Evolutionary conservation across 192 early-diverging fungal species (phyloP).

Genomic region (Coemansia sp.): DNA sequence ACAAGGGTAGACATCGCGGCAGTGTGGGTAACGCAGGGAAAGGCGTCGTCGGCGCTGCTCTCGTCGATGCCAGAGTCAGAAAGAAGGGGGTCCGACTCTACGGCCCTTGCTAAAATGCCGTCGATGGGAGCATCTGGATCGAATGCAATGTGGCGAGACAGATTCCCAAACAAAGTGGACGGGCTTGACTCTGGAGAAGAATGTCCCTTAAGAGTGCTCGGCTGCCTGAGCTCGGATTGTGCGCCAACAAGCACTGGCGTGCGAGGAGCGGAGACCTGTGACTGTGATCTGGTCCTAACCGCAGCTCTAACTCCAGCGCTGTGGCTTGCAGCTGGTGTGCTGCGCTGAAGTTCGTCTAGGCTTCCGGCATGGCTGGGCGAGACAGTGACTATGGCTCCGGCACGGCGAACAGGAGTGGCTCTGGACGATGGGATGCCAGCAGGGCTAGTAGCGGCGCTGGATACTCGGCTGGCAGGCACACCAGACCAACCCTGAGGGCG

Average conservation of each 20-base stretch:
- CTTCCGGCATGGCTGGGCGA: constrained; percentile 2
- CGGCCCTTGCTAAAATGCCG: not conserved
- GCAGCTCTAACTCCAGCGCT: not conserved
- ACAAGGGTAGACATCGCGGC: constrained; percentile 4
- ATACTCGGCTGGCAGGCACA: not conserved
- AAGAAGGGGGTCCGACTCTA: not conserved
- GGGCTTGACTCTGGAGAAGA: not conserved
- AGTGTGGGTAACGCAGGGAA: not conserved
- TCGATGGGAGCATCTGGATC: constrained; percentile 1
- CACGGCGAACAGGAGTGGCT: constrained; percentile 11
- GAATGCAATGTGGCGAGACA: not conserved
- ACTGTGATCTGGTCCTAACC: constrained; percentile 28
- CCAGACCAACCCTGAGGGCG: not conserved
- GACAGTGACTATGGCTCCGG: constrained; percentile 19
- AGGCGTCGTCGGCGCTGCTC: not conserved
- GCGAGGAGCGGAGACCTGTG: constrained; percentile 10
- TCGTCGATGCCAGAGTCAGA: constrained; percentile 11
- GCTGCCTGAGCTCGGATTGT: not conserved
- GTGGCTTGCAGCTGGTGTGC: constrained; percentile 11
- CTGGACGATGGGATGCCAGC: constrained; percentile 12
- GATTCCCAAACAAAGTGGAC: not conserved
- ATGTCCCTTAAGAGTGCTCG: not conserved
- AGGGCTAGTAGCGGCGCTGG: constrained; percentile 19
- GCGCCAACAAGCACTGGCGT: not conserved
- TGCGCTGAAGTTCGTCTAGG: constrained; percentile 33